Evolutionary conservation across 139 green algal species (phyloP).

Genomic region (Protoeuglena noctilucae): DNA sequence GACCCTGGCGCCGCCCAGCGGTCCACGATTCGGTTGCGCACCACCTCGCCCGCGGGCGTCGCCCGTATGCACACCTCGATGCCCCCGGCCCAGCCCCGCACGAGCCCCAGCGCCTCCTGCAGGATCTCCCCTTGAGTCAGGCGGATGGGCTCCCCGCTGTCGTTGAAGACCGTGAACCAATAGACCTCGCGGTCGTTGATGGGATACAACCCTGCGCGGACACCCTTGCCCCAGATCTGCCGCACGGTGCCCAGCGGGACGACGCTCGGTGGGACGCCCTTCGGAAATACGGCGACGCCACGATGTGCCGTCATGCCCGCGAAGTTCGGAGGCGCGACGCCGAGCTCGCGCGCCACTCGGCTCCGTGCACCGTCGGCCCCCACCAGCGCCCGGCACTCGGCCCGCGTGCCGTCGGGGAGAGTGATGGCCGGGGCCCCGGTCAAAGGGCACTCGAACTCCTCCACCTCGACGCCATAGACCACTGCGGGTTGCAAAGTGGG

Average conservation of each 20-base stretch:
- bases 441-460: neutral
- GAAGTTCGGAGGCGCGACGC: conserved; percentile 20
- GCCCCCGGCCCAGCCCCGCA: conserved; percentile 31
- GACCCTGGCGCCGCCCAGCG: conserved; percentile 16
- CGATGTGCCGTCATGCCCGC: conserved; percentile 32
- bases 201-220: conserved; percentile 50
- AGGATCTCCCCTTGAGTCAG: conserved; percentile 10
- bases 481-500: no score
- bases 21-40: conserved; percentile 28
- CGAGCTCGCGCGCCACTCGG: conserved; percentile 17
- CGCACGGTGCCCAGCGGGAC: conserved; percentile 22
- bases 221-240: conserved; percentile 26
- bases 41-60: conserved; percentile 23
- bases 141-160: conserved; percentile 1
- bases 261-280: neutral
- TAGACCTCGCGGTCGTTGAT: conserved; percentile 36
- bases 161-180: conserved; percentile 47
- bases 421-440: conserved; percentile 5
- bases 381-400: conserved; percentile 27
- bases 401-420: conserved; percentile 13
- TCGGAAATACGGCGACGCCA: conserved; percentile 18
- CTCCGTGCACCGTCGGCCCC: conserved; percentile 39
- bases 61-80: conserved; percentile 19
- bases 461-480: conserved; percentile 17
- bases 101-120: conserved; percentile 17